Evolutionary conservation across 441 rosid genomes (phyloP).

Genomic region (Croton laevigatus): DNA sequence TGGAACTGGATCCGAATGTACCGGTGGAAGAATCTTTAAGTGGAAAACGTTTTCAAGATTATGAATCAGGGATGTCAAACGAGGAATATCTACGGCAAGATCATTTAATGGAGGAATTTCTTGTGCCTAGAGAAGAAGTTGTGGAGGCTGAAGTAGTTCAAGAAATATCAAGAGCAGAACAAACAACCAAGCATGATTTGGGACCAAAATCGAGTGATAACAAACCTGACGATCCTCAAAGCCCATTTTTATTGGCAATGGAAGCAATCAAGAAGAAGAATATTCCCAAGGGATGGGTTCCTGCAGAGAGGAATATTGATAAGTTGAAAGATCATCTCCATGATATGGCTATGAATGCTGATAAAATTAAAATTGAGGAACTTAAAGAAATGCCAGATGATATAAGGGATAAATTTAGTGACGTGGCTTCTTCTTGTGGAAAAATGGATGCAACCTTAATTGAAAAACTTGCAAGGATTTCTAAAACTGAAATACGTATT

Average conservation of each 20-base stretch:
- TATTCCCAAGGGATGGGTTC: slow-evolving; percentile 18
- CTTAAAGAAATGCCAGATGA: slow-evolving; percentile 39
- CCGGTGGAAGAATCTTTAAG: slow-evolving; percentile 5
- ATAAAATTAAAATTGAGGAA: slow-evolving; percentile 34
- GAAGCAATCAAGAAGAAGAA: slow-evolving; percentile 32
- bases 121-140: neutral
- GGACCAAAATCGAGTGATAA: neutral
- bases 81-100: neutral
- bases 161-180: slow-evolving; percentile 11
- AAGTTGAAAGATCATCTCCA: slow-evolving; percentile 28
- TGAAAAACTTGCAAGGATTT: slow-evolving; percentile 35
- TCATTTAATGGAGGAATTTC: neutral
- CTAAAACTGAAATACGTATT: slow-evolving; percentile 35
- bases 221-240: slow-evolving; percentile 14
- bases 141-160: neutral
- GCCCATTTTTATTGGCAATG: slow-evolving; percentile 29
- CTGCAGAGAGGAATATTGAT: slow-evolving; percentile 21
- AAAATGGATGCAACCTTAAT: slow-evolving; percentile 30
- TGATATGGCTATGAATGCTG: slow-evolving; percentile 34
- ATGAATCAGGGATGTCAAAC: neutral
- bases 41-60: slow-evolving; percentile 14
- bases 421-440: slow-evolving; percentile 24
- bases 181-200: slow-evolving; percentile 1
- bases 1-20: slow-evolving; percentile 24
- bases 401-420: slow-evolving; percentile 33